These are phyloP conservation scores for Marchantia polymorpha DNA, from an alignment of 225 moss, liverwort and hornwort species.

Conservation along the genomic window DNA sequence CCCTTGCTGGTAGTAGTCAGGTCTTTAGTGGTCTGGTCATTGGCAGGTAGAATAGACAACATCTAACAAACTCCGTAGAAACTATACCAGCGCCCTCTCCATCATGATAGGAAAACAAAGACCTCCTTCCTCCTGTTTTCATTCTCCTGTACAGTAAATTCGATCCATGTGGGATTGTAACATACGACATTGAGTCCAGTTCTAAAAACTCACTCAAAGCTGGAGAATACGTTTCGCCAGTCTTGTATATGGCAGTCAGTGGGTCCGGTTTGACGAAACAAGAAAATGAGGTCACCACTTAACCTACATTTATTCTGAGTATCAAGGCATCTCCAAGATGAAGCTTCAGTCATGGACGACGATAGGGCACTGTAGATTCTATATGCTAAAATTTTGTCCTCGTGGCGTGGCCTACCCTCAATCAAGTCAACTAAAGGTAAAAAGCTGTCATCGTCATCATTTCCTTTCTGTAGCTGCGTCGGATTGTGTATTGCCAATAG, in stretches of 20 bases:
- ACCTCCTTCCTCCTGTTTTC: neutral
- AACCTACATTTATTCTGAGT: neutral
- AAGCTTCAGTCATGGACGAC: neutral
- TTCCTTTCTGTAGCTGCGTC: neutral
- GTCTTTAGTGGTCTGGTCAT: constrained; percentile 38
- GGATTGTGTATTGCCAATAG: neutral
- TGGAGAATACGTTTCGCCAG: neutral
- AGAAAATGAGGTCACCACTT: neutral
- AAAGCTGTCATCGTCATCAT: neutral
- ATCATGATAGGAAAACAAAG: neutral
- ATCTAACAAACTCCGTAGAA: neutral
- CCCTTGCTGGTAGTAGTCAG: constrained; percentile 41
- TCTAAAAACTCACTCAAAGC: neutral
- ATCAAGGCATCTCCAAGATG: neutral
- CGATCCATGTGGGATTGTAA: neutral
- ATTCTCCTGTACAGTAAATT: neutral
- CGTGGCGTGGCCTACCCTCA: neutral
- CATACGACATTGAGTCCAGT: neutral
- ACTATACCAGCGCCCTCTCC: neutral
- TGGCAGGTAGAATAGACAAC: constrained; percentile 28
- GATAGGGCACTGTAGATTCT: neutral
- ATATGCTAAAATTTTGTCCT: neutral
- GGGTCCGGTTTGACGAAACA: neutral
- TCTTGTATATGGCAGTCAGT: neutral
- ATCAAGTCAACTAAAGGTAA: neutral